Evolutionary conservation across 108 stramenopile genomes (phyloP), one percentile per base, ranked within the genome.

Genomic region (Cylindrotheca closterium): DNA sequence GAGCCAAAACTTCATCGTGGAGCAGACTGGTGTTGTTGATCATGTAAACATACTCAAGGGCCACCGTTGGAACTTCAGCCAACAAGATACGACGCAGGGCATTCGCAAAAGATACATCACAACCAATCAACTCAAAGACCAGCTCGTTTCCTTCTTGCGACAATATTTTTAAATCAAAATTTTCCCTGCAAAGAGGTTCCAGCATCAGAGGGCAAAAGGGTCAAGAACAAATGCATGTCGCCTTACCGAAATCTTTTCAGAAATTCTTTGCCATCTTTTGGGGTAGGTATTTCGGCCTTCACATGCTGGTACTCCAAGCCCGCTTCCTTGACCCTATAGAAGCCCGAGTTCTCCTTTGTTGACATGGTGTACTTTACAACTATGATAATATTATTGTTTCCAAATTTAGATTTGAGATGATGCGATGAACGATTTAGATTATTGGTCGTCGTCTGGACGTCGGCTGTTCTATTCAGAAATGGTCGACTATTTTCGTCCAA

Each of bases 1-100:
- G 98, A 18, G 91, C 79, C 48, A 99, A 51, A 29, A 96, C 94
- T 79, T 99, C 98, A 72, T 99, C 98, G 57, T 96, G 94, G 31
- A 98, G 70, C 22, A 90, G 67, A 29, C 85, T 67, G 1, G 96
- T 90, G 69, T 99, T 99, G 58, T 94, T 90, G 77, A 85, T 86
- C 82, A 99, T 87, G 62, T 86, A 89, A 1, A 99, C 91, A 30
- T 94, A 64, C 68, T 99, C 97, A 26, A 99, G 80, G 8, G 96
- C 95, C 74, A 99, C 79, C 3, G 96, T 98, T 24, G 88, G 88
- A 30, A 94, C 81, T 77, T 99, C 97, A 4, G 88, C 77, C 62
- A 97, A 88, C 74, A 98, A 82, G 31, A 98, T 93, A n/a, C 98
- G 77, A 25, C 98, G 89, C 32, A 99, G 72, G 0, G 98, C 93